Evolutionary conservation across 208 protist species (phyloP), one percentile per base, ranked within the genome.

Genomic region (Leishmania martiniquensis): DNA sequence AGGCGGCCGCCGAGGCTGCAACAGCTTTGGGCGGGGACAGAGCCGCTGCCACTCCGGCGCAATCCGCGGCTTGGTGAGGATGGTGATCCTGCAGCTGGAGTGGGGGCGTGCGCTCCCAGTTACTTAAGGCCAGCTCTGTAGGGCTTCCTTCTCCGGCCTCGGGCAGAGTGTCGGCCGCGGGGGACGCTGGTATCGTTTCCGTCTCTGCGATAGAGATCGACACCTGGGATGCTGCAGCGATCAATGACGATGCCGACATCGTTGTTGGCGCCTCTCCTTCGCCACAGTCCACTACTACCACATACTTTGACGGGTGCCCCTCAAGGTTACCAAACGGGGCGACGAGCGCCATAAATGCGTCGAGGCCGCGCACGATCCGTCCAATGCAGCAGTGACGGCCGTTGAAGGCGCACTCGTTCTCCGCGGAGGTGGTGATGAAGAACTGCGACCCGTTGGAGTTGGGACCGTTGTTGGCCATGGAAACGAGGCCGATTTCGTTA

Each of bases 361-460:
- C 85, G 15, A 95, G 80, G 22, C 90, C 91, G 15, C 60, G 39
- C 65, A 84, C 72, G 12, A 95, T 83, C 4, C 87, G 86, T 1
- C 91, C 93, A 68, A 95, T 89, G 81, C 91, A 95, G 55, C 87
- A 84, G 80, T 95, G 85, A 5, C 88, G 80, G 20, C 90, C 90
- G 71, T 91, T 95, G 73, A 95, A 82, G 76, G 82, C 86, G 57
- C 88, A 80, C 81, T 95, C 91, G 25, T 93, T 63, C 32, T 32
- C 67, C 10, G 63, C 82, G 4, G 81, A 85, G 47, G 95, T 97
- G 32, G 94, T 97, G 66, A 98, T 96, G 85, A 98, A 98, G 75
- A 98, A 98, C 90, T 98, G 96, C 37, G 91, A 89, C 60, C 93
- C 95, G 81, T 98, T 98, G 67, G 87, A 98, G 88, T 98, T 96